Percentiles rank a stretch among this genome's conserved stretches.
Evolutionary conservation across 192 early-diverging fungal genomes (phyloP).

Genomic region (Lobulomyces angularis): DNA sequence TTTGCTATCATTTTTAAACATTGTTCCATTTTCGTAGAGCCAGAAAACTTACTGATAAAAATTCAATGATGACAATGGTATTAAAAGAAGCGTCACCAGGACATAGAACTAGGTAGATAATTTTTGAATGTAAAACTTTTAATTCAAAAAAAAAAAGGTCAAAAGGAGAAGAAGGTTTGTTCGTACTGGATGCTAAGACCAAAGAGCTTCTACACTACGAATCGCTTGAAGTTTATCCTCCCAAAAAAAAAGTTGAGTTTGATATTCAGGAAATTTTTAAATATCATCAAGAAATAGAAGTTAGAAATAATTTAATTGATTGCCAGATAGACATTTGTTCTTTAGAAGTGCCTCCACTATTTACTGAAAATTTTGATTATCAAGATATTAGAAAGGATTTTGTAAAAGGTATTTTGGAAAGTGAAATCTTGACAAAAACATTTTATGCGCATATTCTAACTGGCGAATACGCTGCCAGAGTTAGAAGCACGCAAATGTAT

Average conservation of each 20-base stretch:
- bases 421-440: slow-evolving; percentile 72
- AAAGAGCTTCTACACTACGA: slow-evolving; percentile 75
- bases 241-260: slow-evolving; percentile 37
- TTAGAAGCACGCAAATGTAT: slow-evolving; percentile 59
- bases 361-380: slow-evolving; percentile 97
- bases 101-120: slow-evolving; percentile 23
- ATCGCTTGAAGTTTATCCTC: slow-evolving; percentile 45
- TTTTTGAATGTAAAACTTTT: background rate
- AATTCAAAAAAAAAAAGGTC: slow-evolving; percentile 20
- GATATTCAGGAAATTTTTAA: slow-evolving; percentile 38
- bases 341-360: slow-evolving; percentile 75
- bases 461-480: slow-evolving; percentile 53
- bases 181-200: slow-evolving; percentile 65
- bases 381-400: slow-evolving; percentile 83
- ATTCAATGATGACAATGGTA: slow-evolving; percentile 90
- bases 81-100: slow-evolving; percentile 55
- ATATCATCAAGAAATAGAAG: slow-evolving; percentile 48
- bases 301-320: slow-evolving; percentile 89
- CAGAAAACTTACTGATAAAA: slow-evolving; percentile 59
- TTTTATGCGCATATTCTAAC: slow-evolving; percentile 71
- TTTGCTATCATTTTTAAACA: slow-evolving; percentile 1
- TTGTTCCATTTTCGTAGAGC: slow-evolving; percentile 20
- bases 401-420: slow-evolving; percentile 76
- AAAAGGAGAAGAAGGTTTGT: slow-evolving; percentile 62
- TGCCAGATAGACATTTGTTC: slow-evolving; percentile 88